These are phyloP conservation scores for Nicotiana paniculata DNA, from an alignment of 257 asterid genomes.

Conservation along the genomic window DNA sequence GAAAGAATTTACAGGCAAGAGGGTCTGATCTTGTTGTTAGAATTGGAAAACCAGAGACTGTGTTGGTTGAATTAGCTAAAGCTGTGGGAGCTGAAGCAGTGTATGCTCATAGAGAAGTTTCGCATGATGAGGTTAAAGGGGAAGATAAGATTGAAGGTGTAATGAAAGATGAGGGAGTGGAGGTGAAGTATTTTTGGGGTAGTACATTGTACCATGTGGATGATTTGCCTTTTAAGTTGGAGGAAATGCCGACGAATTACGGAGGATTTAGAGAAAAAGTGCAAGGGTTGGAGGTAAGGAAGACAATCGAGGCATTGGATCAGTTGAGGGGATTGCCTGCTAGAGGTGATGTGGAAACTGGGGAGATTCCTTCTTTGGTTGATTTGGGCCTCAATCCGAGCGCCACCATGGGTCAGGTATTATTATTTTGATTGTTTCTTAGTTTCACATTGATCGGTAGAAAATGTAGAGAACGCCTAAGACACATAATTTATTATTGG, in stretches of 20 bases:
- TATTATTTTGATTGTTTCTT: not conserved
- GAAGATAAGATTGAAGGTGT: slow-evolving; percentile 81
- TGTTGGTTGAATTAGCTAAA: slow-evolving; percentile 70
- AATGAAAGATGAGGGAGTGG: slow-evolving; percentile 87
- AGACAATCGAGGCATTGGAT: slow-evolving; percentile 74
- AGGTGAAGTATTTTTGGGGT: slow-evolving; percentile 92
- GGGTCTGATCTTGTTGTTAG: slow-evolving; percentile 95
- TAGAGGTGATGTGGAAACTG: slow-evolving; percentile 79
- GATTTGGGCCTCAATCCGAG: slow-evolving; percentile 88
- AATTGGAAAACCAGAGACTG: slow-evolving; percentile 82
- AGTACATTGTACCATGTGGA: slow-evolving; percentile 93
- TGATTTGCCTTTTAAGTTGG: slow-evolving; percentile 85
- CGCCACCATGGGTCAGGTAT: slow-evolving; percentile 57
- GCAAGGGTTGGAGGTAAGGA: slow-evolving; percentile 69
- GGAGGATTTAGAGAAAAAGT: slow-evolving; percentile 89
- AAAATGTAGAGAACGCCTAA: not conserved
- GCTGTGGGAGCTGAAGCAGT: slow-evolving; percentile 90
- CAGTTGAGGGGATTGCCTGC: slow-evolving; percentile 74
- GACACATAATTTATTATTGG: not conserved
- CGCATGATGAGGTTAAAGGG: slow-evolving; percentile 72
- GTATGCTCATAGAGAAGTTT: slow-evolving; percentile 78
- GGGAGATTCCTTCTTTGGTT: slow-evolving; percentile 79
- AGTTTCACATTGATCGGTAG: not conserved
- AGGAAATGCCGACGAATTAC: slow-evolving; percentile 77
- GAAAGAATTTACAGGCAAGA: slow-evolving; percentile 55